Evolutionary conservation across 1,139 yeast species (phyloP), one percentile per base, ranked within the genome.

Genomic region (Yamadazyma dendronema): DNA sequence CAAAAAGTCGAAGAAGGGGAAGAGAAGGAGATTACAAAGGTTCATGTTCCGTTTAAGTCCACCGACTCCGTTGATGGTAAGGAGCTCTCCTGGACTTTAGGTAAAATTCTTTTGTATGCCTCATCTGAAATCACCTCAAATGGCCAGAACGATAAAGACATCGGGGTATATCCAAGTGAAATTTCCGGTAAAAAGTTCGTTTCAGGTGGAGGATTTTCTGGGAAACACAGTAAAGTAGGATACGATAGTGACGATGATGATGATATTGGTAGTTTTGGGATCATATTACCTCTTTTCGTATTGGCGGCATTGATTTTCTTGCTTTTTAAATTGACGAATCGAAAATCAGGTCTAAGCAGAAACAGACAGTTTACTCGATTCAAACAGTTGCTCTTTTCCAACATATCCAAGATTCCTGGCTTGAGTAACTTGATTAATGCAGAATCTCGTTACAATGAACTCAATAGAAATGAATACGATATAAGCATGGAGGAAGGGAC

Each of bases 11-110:
- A 49, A 10, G 46, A 48, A 14, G 50, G 52, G 5, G 56, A 55
- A 5, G 54, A 49, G 2, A 56, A 57, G 19, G 56, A 59, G 19
- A 43, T 58, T 10, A 57, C 63, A 3, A 50, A 63, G 16, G 63
- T 56, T 2, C 78, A 76, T 47, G 72, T 76, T 11, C 79, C 82
- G 0, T 81, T 81, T 53, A 79, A 76, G 53, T 78, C 84, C 30
- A 79, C 83, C 1, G 73, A 74, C 36, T 69, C 79, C 9, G 70
- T 81, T 8, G 67, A 76, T 40, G 85, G 82, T 2, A 72, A 71
- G 15, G 87, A 81, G 44, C 53, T 81, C 16, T 77, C 86, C 0
- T 81, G 87, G 87, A 81, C 87, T 0, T 53, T 81, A 31, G 87
- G 87, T 3, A 76, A 75, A 48, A 77, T 79, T 2, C 47, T 81